These are phyloP conservation scores for Ceratocystis variospora DNA, from an alignment of 2,329 filamentous ascomycete species.

Conservation along the genomic window DNA sequence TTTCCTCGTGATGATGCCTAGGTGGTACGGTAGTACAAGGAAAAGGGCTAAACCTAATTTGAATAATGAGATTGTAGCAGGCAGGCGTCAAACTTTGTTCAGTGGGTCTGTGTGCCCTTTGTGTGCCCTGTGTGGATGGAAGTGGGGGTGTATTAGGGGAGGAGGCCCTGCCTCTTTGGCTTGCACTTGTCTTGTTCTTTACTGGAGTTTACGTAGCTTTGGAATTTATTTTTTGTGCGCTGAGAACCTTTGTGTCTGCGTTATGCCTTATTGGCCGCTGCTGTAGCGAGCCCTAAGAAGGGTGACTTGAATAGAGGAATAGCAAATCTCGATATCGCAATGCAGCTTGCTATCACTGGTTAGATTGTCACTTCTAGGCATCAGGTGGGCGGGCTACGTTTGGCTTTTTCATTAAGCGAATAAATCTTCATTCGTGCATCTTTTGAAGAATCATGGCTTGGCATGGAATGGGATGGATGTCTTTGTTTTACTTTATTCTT, in stretches of 20 bases:
- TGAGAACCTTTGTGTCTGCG: not conserved
- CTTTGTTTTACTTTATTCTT: not conserved
- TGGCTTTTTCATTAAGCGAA: not conserved
- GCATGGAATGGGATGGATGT: not conserved
- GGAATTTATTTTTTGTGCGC: not conserved
- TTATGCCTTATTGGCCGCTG: too few species aligned
- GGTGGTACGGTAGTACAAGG: not conserved
- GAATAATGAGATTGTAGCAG: not conserved
- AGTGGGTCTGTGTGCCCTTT: not conserved
- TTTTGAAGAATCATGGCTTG: not conserved
- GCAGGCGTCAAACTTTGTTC: not conserved
- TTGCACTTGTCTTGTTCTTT: not conserved
- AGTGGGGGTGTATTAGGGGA: not conserved
- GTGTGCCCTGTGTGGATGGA: not conserved
- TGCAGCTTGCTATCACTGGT: not conserved
- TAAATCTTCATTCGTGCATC: not conserved
- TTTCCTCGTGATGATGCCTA: not conserved
- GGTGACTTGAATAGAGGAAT: too few species aligned
- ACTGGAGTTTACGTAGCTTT: not conserved
- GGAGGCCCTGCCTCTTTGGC: not conserved
- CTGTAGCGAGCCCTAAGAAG: too few species aligned
- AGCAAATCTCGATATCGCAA: not conserved
- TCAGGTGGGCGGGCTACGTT: not conserved
- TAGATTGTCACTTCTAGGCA: not conserved
- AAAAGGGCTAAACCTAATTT: not conserved